Base-by-base conservation (phyloP, 2,329 filamentous ascomycete genomes). In the Dactylonectria estremocensis region DNA sequence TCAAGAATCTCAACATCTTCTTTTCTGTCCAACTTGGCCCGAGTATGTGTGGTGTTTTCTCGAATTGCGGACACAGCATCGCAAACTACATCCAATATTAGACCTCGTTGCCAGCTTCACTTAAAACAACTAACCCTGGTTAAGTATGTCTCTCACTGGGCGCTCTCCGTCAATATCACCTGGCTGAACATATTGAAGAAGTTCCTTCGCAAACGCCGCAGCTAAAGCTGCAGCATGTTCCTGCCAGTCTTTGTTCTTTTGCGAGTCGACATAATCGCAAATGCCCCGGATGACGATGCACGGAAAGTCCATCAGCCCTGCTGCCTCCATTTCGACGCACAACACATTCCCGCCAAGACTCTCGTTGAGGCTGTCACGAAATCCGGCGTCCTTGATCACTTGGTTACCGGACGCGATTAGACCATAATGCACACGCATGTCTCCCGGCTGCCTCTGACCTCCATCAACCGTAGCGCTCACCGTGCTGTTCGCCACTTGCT, bases 221-320 rank as follows among this genome's bases (percentile, higher is more conserved):
- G 81, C 80, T 0, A 72, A 72, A 1, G 71, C 72, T 0, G 81
- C 79, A 0, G 81, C 80, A 61, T 80, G 81, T 0, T 31, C 22
- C 18, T 81, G 77, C 81, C 79, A 83, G 3, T 28, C 11, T 0
- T 70, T 22, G 6, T 67, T 69, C 40, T 62, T 70, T 61, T 83
- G 80, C 0, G 72, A 75, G 60, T 84, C 81, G 3, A 79, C 70
- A 55, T 82, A 83, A 46, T 81, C 77, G 28, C 76, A 83, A 0
- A 83, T 79, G 0, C 80, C 81, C 2, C 80, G 74, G 13, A 83
- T 77, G 0, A 79, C 72, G 0, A 82, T 28, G 20, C 77, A 82
- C 0, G 77, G 77, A 3, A 80, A 71, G 0, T 67, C 65, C 62
- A 65, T 70, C 3, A 78, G 24, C 0, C 75, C 77, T 0, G 74